These are phyloP conservation scores for Xerocomus brunneocitrinus DNA, from an alignment of 768 basidiomycete species.

Conservation along the genomic window DNA sequence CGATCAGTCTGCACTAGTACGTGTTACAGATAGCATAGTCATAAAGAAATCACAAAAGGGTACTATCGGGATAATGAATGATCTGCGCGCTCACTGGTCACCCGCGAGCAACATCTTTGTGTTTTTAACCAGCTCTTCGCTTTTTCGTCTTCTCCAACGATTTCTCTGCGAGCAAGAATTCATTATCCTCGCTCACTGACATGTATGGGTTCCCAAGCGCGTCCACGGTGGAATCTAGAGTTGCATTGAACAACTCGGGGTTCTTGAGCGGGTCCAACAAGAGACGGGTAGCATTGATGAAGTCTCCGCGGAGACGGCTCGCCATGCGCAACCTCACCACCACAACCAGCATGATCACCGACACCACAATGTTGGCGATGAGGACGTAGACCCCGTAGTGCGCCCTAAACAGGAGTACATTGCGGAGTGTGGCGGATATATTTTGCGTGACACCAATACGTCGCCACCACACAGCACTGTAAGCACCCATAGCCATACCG, in stretches of 20 bases:
- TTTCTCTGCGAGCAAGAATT: not conserved
- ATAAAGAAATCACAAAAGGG: no score
- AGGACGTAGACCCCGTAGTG: conserved; percentile 1
- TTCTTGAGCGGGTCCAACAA: conserved; percentile 4
- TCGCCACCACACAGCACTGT: conserved; percentile 34
- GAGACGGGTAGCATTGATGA: conserved; percentile 1
- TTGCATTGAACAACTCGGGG: conserved; percentile 1
- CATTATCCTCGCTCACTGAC: not conserved
- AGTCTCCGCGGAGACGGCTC: conserved; percentile 1
- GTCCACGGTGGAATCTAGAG: not conserved
- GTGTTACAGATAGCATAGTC: no score
- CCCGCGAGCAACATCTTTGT: not conserved
- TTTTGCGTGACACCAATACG: conserved; percentile 38
- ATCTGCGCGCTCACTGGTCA: not conserved
- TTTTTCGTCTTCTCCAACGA: not conserved
- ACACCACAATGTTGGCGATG: conserved; percentile 1
- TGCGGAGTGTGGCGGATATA: not conserved
- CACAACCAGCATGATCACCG: conserved; percentile 1
- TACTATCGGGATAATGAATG: no score
- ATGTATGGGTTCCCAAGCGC: conserved; percentile 2
- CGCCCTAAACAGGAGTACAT: not conserved
- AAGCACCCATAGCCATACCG: conserved; percentile 7
- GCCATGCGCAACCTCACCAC: not conserved
- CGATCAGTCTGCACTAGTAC: no score
- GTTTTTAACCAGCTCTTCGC: not conserved